Evolutionary conservation across 768 basidiomycete species (phyloP), one percentile per base, ranked within the genome.

Genomic region (Trametes meyenii): DNA sequence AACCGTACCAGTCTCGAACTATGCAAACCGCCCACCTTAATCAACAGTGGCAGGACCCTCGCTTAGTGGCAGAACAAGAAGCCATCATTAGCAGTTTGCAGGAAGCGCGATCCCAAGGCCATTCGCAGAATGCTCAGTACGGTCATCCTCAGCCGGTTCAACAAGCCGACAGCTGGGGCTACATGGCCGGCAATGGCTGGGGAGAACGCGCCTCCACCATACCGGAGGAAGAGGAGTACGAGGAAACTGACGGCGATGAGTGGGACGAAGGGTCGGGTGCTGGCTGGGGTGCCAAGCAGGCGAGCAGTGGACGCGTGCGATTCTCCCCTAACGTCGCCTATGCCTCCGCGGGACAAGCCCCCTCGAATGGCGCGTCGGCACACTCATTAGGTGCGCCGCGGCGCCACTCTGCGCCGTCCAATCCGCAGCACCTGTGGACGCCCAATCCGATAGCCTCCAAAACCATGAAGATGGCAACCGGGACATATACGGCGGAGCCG

Each of bases 401-500:
- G 40, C 46, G 46, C 29, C 57, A 60, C 50, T 29, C 35, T 48
- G 26, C 49, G 29, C 57, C 48, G 49, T 44, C 11, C 43, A 64
- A 56, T 36, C 58, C 39, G 21, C 62, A 49, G 50, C 63, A 59
- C 26, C 23, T 60, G 35, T 64, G 64, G 64, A 35, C 55, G 2
- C 57, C 62, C 38, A 14, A 50, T 24, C 51, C 63, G 3, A 45
- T 63, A 13, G 44, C 67, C 0, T 73, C 72, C 14, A 64, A 66
- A 38, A 74, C 73, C 4, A 68, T 74, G 62, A 66, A 66, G 42
- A 65, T 69, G 54, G 73, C 73, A 1, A 58, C 69, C 2, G 43
- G 43, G 13, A 10, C 16, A 4, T n/a, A n/a, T n/a, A n/a, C 43
- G 2, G n/a, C 43, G 16, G 29, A 33, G 29, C 29, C 29, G 8